A percentile compares a stretch with the other conserved stretches of the same genome.
phyloP scores from a whole-genome alignment of 2,329 filamentous ascomycete genomes.

The Stemphylium lycopersici region DNA sequence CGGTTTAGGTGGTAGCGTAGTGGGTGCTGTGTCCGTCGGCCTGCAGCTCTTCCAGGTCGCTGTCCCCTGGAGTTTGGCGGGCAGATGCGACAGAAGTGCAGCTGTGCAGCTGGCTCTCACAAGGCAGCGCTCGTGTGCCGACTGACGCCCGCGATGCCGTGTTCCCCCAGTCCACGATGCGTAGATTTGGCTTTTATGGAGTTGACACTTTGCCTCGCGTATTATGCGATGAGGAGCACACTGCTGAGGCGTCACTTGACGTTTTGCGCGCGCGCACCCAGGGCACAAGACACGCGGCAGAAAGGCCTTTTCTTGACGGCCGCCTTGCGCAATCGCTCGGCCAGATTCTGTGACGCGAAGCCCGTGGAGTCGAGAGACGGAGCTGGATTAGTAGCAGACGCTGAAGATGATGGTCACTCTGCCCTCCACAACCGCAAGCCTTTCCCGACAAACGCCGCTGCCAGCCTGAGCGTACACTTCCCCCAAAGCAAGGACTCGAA shows the following conservation, averaged over 20 bases:
- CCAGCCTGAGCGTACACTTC: conserved; percentile 40
- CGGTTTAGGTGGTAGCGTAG: conserved; percentile 33
- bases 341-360: conserved; percentile 28
- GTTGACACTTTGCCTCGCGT: conserved; percentile 41
- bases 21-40: conserved; percentile 24
- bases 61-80: conserved; percentile 18
- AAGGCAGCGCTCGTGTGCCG: conserved; percentile 33
- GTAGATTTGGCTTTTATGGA: conserved; percentile 38
- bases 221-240: conserved; percentile 42
- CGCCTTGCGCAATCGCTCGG: conserved; percentile 31
- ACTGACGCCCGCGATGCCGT: conserved; percentile 33
- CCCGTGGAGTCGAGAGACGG: conserved; percentile 30
- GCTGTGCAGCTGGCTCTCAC: conserved; percentile 10
- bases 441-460: conserved; percentile 39
- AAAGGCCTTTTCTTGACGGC: conserved; percentile 29
- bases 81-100: conserved; percentile 18
- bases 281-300: conserved; percentile 36
- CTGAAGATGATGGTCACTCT: conserved; percentile 41
- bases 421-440: conserved; percentile 32
- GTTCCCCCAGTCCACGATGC: conserved; percentile 36
- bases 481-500: conserved; percentile 41
- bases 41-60: conserved; percentile 19
- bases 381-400: conserved; percentile 45
- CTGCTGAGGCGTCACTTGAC: conserved; percentile 47
- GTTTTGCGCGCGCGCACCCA: conserved; percentile 37